phyloP scores from a whole-genome alignment of 2,329 filamentous ascomycete genomes.

The Colletotrichum brevisporum region DNA sequence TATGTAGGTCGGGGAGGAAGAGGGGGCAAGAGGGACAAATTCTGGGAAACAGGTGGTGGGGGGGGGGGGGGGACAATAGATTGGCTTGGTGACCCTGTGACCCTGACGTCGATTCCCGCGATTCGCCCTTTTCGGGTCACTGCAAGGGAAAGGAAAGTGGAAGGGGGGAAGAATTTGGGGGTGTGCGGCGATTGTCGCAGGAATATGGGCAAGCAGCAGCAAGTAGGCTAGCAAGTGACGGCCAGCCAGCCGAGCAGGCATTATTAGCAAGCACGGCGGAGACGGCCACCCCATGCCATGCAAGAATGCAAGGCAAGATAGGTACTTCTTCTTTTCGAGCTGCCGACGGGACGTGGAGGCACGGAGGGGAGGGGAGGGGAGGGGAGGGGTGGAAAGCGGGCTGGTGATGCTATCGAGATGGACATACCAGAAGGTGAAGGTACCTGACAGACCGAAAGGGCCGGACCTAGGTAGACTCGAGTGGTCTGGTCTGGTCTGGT shows the following conservation, averaged over 20 bases:
- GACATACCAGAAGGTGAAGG: slow-evolving; percentile 31
- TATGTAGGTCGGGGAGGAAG: slow-evolving; percentile 30
- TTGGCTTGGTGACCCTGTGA: slow-evolving; percentile 40
- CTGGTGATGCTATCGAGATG: slow-evolving; percentile 35
- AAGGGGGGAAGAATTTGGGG: slow-evolving; percentile 16
- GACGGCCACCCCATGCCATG: slow-evolving; percentile 4
- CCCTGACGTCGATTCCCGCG: slow-evolving; percentile 40
- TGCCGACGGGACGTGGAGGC: background rate
- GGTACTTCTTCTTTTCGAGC: too few species aligned
- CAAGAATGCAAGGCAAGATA: background rate
- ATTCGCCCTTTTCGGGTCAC: slow-evolving; percentile 40
- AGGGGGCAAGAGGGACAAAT: slow-evolving; percentile 25
- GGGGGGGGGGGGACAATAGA: slow-evolving; percentile 39
- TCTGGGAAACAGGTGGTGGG: slow-evolving; percentile 40
- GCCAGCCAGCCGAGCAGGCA: background rate
- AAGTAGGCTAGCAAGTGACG: background rate
- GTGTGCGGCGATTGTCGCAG: slow-evolving; percentile 32
- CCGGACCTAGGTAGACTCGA: background rate
- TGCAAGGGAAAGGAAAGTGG: slow-evolving; percentile 39
- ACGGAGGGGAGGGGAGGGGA: slow-evolving; percentile 5
- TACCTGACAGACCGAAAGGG: slow-evolving; percentile 4
- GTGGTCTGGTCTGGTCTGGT: background rate
- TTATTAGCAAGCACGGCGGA: background rate
- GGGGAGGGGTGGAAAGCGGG: slow-evolving; percentile 3
- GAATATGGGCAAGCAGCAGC: slow-evolving; percentile 1